These are phyloP conservation scores for Penicillium taxi DNA, from an alignment of 495 filamentous ascomycete species.

Conservation along the genomic window DNA sequence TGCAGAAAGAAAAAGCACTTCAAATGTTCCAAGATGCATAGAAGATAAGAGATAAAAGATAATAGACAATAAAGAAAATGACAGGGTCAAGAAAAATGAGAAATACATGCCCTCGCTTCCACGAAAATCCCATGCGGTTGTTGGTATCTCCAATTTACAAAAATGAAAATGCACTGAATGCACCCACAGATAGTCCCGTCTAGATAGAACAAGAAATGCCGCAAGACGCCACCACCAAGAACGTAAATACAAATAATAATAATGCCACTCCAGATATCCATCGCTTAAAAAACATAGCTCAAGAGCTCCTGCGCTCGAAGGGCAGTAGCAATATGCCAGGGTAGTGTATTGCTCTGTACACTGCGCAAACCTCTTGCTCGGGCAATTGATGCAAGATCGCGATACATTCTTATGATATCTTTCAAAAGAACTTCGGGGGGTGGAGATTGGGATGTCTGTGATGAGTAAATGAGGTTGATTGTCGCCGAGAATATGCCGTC, in stretches of 20 bases:
- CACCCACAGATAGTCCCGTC: constrained; percentile 7
- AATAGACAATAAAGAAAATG: not conserved
- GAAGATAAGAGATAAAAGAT: too few relatives aligned
- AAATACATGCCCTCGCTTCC: constrained; percentile 1
- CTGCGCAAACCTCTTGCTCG: constrained; percentile 59
- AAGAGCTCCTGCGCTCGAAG: constrained; percentile 50
- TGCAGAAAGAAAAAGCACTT: too few relatives aligned
- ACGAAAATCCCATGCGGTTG: constrained; percentile 9
- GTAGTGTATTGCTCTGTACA: constrained; percentile 54
- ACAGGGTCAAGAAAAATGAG: not conserved
- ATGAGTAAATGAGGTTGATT: constrained; percentile 57
- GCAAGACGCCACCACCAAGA: constrained; percentile 2
- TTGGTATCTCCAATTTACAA: constrained; percentile 11
- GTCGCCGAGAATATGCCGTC: constrained; percentile 57
- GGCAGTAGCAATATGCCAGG: constrained; percentile 82
- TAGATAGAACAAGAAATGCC: constrained; percentile 12
- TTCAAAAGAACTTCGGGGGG: constrained; percentile 56
- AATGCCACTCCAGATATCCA: constrained; percentile 7
- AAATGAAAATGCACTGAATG: constrained; percentile 9
- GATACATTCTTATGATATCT: constrained; percentile 68
- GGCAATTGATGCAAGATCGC: constrained; percentile 66
- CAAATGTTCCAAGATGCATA: too few relatives aligned
- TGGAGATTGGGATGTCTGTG: constrained; percentile 30
- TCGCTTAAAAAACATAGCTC: constrained; percentile 37
- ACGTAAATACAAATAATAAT: constrained; percentile 13